phyloP scores from a whole-genome alignment of 495 filamentous ascomycete genomes.

The Penicillium antarcticum region DNA sequence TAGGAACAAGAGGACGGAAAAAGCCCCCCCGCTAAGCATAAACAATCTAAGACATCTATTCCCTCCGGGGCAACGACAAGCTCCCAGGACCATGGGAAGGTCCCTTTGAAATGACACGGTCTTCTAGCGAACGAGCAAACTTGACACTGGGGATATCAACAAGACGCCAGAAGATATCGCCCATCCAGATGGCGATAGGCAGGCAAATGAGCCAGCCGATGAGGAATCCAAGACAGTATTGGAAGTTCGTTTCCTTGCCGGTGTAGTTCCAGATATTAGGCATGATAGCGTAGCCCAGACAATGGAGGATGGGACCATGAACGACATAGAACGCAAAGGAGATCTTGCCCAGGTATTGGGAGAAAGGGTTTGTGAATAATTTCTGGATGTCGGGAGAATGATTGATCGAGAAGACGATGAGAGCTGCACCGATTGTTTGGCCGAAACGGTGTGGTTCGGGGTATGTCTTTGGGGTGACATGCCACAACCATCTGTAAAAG shows the following conservation, averaged over 20 bases:
- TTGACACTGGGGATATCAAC: conserved; percentile 58
- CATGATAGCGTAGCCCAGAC: conserved; percentile 47
- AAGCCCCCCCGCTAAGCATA: background rate
- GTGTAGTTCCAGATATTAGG: conserved; percentile 51
- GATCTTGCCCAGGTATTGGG: conserved; percentile 61
- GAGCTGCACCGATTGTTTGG: conserved; percentile 50
- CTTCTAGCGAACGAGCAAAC: conserved; percentile 53
- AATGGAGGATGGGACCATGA: conserved; percentile 56
- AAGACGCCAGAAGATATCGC: conserved; percentile 56
- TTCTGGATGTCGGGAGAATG: conserved; percentile 50
- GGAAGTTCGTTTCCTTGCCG: conserved; percentile 49
- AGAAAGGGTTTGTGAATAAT: conserved; percentile 52
- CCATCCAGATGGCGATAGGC: conserved; percentile 53
- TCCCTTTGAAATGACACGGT: conserved; percentile 26
- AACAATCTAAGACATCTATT: background rate
- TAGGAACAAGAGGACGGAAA: background rate
- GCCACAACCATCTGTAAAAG: conserved; percentile 41
- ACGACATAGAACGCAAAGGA: conserved; percentile 65
- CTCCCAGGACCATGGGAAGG: conserved; percentile 2
- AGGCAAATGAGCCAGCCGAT: conserved; percentile 48
- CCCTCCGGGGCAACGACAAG: conserved; percentile 7
- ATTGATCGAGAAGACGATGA: conserved; percentile 54
- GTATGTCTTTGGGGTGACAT: conserved; percentile 40
- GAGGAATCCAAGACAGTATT: conserved; percentile 50
- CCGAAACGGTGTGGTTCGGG: conserved; percentile 43